Percentiles rank a stretch among this genome's conserved stretches.
Conservation (phyloP, 1,284 basidiomycete species). For the Schizophyllum commune region DNA sequence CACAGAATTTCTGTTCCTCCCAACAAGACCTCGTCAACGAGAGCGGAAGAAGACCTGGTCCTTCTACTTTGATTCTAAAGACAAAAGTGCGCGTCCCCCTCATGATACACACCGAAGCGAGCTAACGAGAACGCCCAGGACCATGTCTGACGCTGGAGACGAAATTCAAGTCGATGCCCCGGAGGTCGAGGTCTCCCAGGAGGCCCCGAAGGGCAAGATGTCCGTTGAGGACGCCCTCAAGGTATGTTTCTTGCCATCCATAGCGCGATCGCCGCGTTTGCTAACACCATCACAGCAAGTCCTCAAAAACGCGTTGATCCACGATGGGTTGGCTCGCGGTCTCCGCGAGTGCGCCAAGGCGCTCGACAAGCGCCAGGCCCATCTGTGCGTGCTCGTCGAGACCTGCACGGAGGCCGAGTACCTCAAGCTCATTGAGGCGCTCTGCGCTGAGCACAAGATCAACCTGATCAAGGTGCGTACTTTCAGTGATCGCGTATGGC, state of each 20-base stretch:
- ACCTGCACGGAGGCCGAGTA: constrained; percentile 99
- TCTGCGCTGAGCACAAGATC: constrained; percentile 99
- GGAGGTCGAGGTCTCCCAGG: constrained; percentile 59
- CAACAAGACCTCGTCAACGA: constrained; percentile 61
- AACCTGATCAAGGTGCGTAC: constrained; percentile 80
- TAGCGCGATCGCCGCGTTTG: neutral
- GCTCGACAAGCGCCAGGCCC: constrained; percentile 97
- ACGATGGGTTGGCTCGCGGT: constrained; percentile 97
- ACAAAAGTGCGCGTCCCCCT: neutral
- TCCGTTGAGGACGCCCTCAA: constrained; percentile 97
- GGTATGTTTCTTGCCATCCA: constrained; percentile 35
- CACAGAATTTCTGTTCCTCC: neutral
- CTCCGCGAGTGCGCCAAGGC: constrained; percentile 98
- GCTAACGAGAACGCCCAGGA: neutral
- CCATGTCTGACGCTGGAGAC: constrained; percentile 98
- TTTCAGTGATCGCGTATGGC: neutral
- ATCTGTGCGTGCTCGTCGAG: constrained; percentile 98
- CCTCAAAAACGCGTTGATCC: constrained; percentile 92
- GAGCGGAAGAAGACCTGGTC: constrained; percentile 80
- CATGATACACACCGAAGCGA: neutral
- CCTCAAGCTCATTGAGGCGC: constrained; percentile 99
- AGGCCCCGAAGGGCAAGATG: constrained; percentile 90
- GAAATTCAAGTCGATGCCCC: constrained; percentile 71
- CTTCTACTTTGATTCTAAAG: constrained; percentile 18
- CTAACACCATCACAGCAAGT: constrained; percentile 55